Base-by-base conservation (phyloP, 768 basidiomycete genomes). In the Suillus discolor region DNA sequence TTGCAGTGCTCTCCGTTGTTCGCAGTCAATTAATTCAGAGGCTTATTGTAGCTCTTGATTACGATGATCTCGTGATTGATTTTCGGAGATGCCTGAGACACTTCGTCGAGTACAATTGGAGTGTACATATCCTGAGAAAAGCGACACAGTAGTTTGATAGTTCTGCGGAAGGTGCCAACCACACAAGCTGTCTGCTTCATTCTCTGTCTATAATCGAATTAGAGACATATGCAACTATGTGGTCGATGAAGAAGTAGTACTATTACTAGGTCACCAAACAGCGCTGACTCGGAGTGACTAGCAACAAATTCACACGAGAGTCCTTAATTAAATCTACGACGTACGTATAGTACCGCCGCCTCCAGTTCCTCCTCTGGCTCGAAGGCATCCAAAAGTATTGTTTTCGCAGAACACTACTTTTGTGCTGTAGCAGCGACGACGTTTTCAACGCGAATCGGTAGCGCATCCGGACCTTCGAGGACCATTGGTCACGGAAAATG, bases 401-500 rank as follows among this genome's bases (percentile, higher is more conserved):
- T 93, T 49, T 8, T 55, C 84, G 87, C 64, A 82, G 79, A 62
- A 78, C 93, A 62, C 73, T 96, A 39, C 80, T 4, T 89, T 78
- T 87, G 89, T 64, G 89, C 92, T 20, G 78, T 89, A 54, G 82
- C 87, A 11, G 82, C 87, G n/a, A 86, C 87, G 86, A 89, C 57
- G 87, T 88, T 15, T 94, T 95, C 81, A 96, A 95, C 82, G 31
- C 31, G 31, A 31, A 79, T 89, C 65, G 87, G 89, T 62, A 93
- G 94, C 78, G 86, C 90, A 12, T 91, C 92, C 76, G 88, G 64
- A 87, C 93, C 25, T 90, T 91, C 80, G 85, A 90, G 71, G 88
- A 86, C 76, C 89, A 89, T 28, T 16, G 4, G 70, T 97, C 82
- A 84, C 88, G 64, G 87, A 89, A 71, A 82, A 85, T 53, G 87